Conservation (phyloP, 805 yeast species). For the Alloascoidea hylecoeti region DNA sequence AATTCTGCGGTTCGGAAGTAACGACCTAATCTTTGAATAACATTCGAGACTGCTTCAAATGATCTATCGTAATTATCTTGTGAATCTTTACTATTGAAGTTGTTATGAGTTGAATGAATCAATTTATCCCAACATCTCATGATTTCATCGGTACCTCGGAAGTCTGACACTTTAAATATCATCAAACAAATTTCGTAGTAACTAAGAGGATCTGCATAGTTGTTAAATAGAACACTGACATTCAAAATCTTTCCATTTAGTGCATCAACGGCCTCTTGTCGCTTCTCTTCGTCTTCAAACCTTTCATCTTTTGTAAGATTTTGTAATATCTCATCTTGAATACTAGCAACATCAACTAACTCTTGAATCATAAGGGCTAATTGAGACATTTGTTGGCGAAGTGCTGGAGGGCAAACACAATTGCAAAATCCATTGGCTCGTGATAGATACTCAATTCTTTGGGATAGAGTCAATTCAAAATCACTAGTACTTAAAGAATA, state of each 20-base stretch:
- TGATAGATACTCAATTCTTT: slow-evolving; percentile 77
- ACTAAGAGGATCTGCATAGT: slow-evolving; percentile 76
- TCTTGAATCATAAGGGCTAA: slow-evolving; percentile 61
- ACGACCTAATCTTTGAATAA: slow-evolving; percentile 37
- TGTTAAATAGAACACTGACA: slow-evolving; percentile 72
- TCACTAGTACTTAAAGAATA: slow-evolving; percentile 63
- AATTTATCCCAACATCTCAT: slow-evolving; percentile 67
- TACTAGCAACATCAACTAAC: slow-evolving; percentile 70
- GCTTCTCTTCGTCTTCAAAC: slow-evolving; percentile 26
- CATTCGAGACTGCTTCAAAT: slow-evolving; percentile 21
- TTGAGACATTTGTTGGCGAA: slow-evolving; percentile 64
- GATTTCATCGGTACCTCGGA: slow-evolving; percentile 74
- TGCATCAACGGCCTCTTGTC: slow-evolving; percentile 31
- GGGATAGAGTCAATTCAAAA: slow-evolving; percentile 50
- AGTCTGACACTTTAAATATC: slow-evolving; percentile 74
- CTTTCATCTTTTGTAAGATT: slow-evolving; percentile 23
- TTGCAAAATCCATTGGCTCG: slow-evolving; percentile 90
- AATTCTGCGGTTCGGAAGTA: slow-evolving; percentile 54
- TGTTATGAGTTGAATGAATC: slow-evolving; percentile 33
- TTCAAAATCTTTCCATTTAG: slow-evolving; percentile 54
- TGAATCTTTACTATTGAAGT: neutral
- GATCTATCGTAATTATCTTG: slow-evolving; percentile 15
- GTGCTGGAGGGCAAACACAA: slow-evolving; percentile 63
- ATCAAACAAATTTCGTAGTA: slow-evolving; percentile 71
- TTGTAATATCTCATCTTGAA: slow-evolving; percentile 53